phyloP scores from a whole-genome alignment of 2,329 filamentous ascomycete species.

The Calonectria fujianensis region DNA sequence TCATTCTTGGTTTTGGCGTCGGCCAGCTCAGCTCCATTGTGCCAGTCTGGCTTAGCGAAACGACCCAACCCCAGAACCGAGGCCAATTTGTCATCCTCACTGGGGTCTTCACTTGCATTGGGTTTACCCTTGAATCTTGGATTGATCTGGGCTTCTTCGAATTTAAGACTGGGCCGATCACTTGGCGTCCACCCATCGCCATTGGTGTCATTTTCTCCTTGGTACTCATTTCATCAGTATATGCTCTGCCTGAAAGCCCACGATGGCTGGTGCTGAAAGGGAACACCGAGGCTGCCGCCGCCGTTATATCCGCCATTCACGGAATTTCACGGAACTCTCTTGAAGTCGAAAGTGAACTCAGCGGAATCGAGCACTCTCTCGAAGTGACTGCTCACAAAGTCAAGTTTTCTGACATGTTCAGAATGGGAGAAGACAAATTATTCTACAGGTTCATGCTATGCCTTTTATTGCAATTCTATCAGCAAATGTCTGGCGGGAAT shows the following conservation, averaged over 20 bases:
- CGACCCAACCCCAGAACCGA: constrained; percentile 1
- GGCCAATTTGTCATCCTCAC: not conserved
- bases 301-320: not conserved
- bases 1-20: not conserved
- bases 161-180: not conserved
- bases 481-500: constrained; percentile 6
- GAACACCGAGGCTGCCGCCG: not conserved
- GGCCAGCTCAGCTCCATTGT: constrained; percentile 12
- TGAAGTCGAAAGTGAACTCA: not conserved
- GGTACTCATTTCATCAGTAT: not conserved
- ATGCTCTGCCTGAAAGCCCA: not conserved
- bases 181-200: constrained; percentile 2
- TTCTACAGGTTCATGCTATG: not conserved
- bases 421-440: not conserved
- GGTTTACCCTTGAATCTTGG: not conserved
- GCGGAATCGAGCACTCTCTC: not conserved
- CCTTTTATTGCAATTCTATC: not conserved
- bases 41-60: constrained; percentile 5
- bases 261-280: not conserved
- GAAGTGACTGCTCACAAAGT: not conserved
- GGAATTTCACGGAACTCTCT: not conserved
- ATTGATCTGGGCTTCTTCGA: constrained; percentile 8
- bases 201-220: not conserved
- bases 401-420: not conserved
- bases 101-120: not conserved